Evolutionary conservation across 2,329 filamentous ascomycete genomes (phyloP).

Genomic region (Lasiodiplodia sp.): DNA sequence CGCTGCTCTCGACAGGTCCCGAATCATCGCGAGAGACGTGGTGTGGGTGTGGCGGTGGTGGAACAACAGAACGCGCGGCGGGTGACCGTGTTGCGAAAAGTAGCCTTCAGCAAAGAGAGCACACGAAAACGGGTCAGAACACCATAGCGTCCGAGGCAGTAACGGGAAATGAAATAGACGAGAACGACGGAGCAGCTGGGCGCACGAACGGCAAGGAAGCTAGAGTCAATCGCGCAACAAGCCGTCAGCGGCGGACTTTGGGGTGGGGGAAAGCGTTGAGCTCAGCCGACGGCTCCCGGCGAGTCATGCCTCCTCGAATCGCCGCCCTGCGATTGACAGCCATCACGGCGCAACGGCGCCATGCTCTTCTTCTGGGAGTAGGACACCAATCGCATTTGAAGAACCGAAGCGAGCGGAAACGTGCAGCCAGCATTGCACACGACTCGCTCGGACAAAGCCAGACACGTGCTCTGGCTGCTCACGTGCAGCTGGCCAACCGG

Average conservation of each 20-base stretch:
- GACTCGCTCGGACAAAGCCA: not conserved
- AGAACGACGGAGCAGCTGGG: not conserved
- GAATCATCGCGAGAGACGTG: constrained; percentile 36
- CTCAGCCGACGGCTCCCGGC: constrained; percentile 16
- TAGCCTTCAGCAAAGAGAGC: constrained; percentile 7
- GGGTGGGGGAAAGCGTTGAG: constrained; percentile 24
- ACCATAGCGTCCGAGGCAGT: constrained; percentile 6
- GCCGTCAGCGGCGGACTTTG: constrained; percentile 22
- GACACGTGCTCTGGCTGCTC: not conserved
- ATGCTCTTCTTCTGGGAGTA: not conserved
- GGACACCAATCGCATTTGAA: not conserved
- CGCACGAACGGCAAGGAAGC: constrained; percentile 12
- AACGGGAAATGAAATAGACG: constrained; percentile 10
- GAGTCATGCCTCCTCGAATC: constrained; percentile 6
- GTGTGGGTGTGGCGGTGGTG: not conserved
- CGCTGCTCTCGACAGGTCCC: constrained; percentile 68
- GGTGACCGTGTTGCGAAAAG: not conserved
- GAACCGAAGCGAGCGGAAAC: not conserved
- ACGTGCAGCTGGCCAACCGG: not conserved
- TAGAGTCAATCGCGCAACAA: constrained; percentile 19
- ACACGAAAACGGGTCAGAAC: constrained; percentile 11
- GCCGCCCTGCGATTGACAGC: constrained; percentile 1
- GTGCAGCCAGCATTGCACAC: not conserved
- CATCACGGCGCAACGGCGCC: not conserved
- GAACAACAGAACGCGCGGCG: not conserved